Percentiles rank a stretch among this genome's conserved stretches.
These are phyloP conservation scores for Austroboletus niveus DNA, from an alignment of 1,284 basidiomycete genomes.

Conservation along the genomic window DNA sequence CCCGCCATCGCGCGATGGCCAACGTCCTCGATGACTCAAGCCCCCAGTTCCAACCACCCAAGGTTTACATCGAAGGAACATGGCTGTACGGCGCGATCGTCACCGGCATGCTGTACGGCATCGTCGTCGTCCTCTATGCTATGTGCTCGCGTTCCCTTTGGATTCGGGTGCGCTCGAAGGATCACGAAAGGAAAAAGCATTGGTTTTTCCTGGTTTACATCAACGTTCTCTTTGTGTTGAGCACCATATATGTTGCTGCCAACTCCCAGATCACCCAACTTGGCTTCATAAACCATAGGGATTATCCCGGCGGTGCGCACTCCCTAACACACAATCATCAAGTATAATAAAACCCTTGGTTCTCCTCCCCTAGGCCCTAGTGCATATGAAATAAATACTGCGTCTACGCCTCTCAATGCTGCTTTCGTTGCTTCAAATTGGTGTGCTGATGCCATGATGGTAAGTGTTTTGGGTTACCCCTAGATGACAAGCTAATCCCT, in stretches of 20 bases:
- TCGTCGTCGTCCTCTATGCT: constrained; percentile 26
- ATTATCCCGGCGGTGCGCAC: constrained; percentile 35
- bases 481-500: background rate
- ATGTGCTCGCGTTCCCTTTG: constrained; percentile 33
- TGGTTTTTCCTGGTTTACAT: constrained; percentile 33
- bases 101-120: constrained; percentile 28
- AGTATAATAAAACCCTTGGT: background rate
- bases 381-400: constrained; percentile 23
- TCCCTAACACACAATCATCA: background rate
- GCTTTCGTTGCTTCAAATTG: constrained; percentile 32
- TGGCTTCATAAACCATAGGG: constrained; percentile 35
- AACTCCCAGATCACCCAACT: constrained; percentile 30
- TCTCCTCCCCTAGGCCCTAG: constrained; percentile 18
- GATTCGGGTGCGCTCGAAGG: constrained; percentile 16
- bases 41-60: constrained; percentile 15
- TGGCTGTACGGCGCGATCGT: constrained; percentile 34
- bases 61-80: constrained; percentile 27
- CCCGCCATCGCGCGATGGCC: constrained; percentile 13
- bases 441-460: constrained; percentile 35
- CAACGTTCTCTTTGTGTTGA: constrained; percentile 30
- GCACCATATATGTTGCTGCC: constrained; percentile 29
- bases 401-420: constrained; percentile 26
- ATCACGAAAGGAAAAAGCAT: constrained; percentile 11
- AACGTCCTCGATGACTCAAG: constrained; percentile 5
- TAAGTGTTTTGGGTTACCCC: constrained; percentile 7